phyloP scores from a whole-genome alignment of 2,329 filamentous ascomycete genomes.

The Colletotrichum chrysophilum region DNA sequence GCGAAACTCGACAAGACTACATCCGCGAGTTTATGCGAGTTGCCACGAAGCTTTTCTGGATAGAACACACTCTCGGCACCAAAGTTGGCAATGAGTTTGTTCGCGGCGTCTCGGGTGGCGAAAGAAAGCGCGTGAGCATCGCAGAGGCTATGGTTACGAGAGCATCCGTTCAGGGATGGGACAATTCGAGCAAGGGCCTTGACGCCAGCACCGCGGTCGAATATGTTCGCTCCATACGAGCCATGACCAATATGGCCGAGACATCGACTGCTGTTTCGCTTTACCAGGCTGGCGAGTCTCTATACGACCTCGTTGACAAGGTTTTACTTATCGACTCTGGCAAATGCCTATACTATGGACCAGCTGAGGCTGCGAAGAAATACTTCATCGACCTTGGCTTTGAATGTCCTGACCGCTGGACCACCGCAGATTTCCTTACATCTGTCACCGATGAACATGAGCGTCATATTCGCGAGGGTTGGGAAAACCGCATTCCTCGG shows the following conservation, averaged over 20 bases:
- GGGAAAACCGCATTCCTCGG: conserved; percentile 56
- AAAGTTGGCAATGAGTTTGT: conserved; percentile 73
- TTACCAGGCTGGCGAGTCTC: conserved; percentile 64
- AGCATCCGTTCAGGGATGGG: conserved; percentile 75
- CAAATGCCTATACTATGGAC: conserved; percentile 75
- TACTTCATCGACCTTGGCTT: conserved; percentile 79
- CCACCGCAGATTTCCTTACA: conserved; percentile 77
- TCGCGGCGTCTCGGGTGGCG: conserved; percentile 65
- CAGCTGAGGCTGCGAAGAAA: conserved; percentile 63
- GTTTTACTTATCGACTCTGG: conserved; percentile 72
- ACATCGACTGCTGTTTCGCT: conserved; percentile 67
- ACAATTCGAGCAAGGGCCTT: conserved; percentile 70
- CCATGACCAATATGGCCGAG: conserved; percentile 69
- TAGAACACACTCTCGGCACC: conserved; percentile 70
- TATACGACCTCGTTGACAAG: conserved; percentile 68
- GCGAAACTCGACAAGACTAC: conserved; percentile 62
- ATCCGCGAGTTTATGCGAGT: conserved; percentile 61
- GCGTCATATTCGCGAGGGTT: conserved; percentile 45
- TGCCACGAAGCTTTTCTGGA: conserved; percentile 73
- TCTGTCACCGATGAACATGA: conserved; percentile 72
- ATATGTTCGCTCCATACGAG: conserved; percentile 67
- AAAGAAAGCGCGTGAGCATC: conserved; percentile 78
- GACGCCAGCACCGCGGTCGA: conserved; percentile 71
- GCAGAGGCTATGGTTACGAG: conserved; percentile 69
- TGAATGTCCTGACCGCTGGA: conserved; percentile 72